Evolutionary conservation across 345 rosid species (phyloP).

Genomic region (Citrus sp.): DNA sequence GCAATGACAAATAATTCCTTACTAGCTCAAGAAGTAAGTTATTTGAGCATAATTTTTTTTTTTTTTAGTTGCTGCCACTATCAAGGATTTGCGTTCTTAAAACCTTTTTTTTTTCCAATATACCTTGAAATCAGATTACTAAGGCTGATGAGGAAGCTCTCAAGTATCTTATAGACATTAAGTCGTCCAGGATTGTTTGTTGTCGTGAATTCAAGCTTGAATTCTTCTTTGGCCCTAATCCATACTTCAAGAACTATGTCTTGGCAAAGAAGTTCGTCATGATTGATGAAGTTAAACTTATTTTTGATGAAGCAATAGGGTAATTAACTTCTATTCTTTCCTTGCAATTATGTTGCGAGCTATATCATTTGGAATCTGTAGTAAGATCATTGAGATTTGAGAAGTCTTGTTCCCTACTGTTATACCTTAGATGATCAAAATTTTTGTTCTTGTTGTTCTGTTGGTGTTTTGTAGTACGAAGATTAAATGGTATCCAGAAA

Average conservation of each 20-base stretch:
- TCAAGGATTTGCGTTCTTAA: background rate
- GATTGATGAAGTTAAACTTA: slow-evolving; percentile 97
- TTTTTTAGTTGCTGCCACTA: too few species aligned
- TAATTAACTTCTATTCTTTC: slow-evolving; percentile 16
- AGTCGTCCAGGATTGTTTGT: slow-evolving; percentile 73
- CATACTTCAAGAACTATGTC: slow-evolving; percentile 76
- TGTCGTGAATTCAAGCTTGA: slow-evolving; percentile 97
- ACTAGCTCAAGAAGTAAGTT: slow-evolving; percentile 71
- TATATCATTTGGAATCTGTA: background rate
- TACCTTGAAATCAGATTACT: slow-evolving; percentile 41
- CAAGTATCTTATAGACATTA: slow-evolving; percentile 75
- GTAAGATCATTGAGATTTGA: too few species aligned
- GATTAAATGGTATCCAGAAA: slow-evolving; percentile 94
- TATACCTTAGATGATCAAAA: background rate
- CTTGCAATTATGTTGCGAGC: background rate
- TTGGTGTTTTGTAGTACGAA: slow-evolving; percentile 56
- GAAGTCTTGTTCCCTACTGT: too few species aligned
- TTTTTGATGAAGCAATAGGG: slow-evolving; percentile 95
- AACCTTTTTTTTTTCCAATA: background rate
- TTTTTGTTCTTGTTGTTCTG: background rate
- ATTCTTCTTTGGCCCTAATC: slow-evolving; percentile 79
- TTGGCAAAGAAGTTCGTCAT: slow-evolving; percentile 89
- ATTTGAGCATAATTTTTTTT: background rate
- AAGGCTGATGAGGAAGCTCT: slow-evolving; percentile 96
- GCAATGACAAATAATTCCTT: slow-evolving; percentile 97